Percentiles rank a stretch among this genome's conserved stretches.
Conservation (phyloP, 768 basidiomycete genomes). For the Tylopilus rubrobrunneus region DNA sequence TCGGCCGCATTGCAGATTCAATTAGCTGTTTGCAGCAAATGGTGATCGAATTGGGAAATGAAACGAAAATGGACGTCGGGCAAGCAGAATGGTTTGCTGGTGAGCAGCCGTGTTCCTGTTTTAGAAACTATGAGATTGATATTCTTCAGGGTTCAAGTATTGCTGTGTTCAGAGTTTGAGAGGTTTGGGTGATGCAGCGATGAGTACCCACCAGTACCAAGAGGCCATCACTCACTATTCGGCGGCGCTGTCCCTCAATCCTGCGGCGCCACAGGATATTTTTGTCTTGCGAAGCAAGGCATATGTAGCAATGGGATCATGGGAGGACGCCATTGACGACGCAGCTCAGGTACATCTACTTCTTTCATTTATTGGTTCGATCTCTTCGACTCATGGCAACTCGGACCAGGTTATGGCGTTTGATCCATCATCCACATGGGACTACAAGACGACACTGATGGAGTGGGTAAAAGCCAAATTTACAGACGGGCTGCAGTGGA, state of each 20-base stretch:
- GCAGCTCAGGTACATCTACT: too few relatives aligned
- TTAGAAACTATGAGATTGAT: too few relatives aligned
- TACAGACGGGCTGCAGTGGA: too few relatives aligned
- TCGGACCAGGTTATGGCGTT: too few relatives aligned
- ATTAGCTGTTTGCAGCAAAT: background rate
- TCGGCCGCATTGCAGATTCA: background rate
- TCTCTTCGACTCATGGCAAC: too few relatives aligned
- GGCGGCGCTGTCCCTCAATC: background rate
- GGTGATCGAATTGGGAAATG: background rate
- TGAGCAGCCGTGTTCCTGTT: background rate
- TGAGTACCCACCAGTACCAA: background rate
- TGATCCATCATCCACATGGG: too few relatives aligned
- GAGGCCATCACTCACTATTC: background rate
- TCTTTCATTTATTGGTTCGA: too few relatives aligned
- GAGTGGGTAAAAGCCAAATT: too few relatives aligned
- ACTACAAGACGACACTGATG: too few relatives aligned
- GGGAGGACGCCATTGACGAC: too few relatives aligned
- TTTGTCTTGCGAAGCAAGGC: background rate
- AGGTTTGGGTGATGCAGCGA: background rate
- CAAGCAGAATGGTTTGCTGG: background rate
- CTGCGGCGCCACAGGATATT: background rate
- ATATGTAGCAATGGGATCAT: background rate
- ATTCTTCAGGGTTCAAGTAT: background rate
- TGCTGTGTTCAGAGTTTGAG: background rate
- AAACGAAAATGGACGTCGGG: background rate